A percentile compares a stretch with the other conserved stretches of the same genome.
Evolutionary conservation across 2,329 filamentous ascomycete genomes (phyloP).

Genomic region (Calonectria ilicicola): DNA sequence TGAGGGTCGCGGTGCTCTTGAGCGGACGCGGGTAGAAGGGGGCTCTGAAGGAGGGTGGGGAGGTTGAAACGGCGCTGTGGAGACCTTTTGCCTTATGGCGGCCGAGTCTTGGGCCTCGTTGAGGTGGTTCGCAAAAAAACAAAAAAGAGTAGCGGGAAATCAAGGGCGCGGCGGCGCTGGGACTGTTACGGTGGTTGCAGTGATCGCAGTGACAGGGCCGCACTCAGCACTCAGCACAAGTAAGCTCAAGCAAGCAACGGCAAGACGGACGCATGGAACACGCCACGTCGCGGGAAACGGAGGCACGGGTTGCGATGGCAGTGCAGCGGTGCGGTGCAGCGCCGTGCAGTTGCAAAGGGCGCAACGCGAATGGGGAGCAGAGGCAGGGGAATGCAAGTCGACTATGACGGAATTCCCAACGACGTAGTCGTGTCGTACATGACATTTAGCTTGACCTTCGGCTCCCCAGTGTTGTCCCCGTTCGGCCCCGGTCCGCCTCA

Average conservation of each 20-base stretch:
- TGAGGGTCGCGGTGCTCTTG: background rate
- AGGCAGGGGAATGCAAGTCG: background rate
- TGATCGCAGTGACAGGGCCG: background rate
- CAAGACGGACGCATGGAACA: background rate
- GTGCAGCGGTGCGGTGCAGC: background rate
- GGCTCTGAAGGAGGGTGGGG: conserved; percentile 11
- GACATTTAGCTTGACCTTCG: conserved; percentile 4
- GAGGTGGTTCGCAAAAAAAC: background rate
- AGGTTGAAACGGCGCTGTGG: conserved; percentile 24
- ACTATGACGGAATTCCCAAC: conserved; percentile 6
- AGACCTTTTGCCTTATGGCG: conserved; percentile 16
- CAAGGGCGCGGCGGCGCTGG: background rate
- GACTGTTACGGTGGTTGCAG: background rate
- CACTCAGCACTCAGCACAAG: background rate
- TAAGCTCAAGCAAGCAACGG: background rate
- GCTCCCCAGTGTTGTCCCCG: background rate
- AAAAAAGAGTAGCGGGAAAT: background rate
- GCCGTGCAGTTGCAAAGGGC: background rate
- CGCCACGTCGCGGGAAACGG: conserved; percentile 13
- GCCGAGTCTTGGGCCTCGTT: background rate
- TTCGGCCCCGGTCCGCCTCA: conserved; percentile 17
- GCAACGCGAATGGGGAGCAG: background rate
- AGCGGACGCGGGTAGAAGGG: background rate
- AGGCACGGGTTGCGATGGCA: conserved; percentile 11
- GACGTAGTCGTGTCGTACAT: conserved; percentile 1